Conservation (phyloP, 345 rosid genomes). For the Arabidopsis suecica region DNA sequence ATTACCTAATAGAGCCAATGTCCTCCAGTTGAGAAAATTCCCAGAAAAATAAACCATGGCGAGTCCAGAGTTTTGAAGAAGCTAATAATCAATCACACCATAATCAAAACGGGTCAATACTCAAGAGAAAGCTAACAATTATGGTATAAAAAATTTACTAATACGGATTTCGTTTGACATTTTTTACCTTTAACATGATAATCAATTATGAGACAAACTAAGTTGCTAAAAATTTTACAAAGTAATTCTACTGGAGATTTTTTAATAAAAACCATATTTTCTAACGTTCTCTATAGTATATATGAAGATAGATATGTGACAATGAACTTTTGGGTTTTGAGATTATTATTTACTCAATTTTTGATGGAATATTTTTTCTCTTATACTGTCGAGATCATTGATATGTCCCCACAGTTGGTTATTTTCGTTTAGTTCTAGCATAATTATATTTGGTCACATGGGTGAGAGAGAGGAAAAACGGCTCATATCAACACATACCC, state of each 20-base stretch:
- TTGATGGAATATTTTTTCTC: neutral
- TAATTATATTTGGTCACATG: neutral
- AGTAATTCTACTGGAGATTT: no score
- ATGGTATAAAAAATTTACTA: neutral
- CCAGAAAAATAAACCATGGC: constrained; percentile 42
- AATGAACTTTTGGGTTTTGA: neutral
- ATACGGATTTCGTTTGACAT: neutral
- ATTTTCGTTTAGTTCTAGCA: neutral
- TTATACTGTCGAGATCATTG: neutral
- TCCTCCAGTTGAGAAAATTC: constrained; percentile 43
- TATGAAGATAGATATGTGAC: no score
- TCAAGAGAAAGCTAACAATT: neutral
- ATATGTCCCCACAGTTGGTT: neutral
- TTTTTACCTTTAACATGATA: no score
- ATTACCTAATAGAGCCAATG: constrained; percentile 45
- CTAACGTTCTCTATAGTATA: no score
- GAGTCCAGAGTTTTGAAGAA: constrained; percentile 43
- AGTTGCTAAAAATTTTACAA: no score
- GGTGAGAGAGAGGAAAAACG: neutral
- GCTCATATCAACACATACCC: no score
- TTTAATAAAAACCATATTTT: no score
- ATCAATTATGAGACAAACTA: no score
- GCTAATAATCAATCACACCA: constrained; percentile 28
- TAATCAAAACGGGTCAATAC: neutral
- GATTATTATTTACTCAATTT: neutral